phyloP scores from a whole-genome alignment of 306 rosid species.

The Mimosa pudica region DNA sequence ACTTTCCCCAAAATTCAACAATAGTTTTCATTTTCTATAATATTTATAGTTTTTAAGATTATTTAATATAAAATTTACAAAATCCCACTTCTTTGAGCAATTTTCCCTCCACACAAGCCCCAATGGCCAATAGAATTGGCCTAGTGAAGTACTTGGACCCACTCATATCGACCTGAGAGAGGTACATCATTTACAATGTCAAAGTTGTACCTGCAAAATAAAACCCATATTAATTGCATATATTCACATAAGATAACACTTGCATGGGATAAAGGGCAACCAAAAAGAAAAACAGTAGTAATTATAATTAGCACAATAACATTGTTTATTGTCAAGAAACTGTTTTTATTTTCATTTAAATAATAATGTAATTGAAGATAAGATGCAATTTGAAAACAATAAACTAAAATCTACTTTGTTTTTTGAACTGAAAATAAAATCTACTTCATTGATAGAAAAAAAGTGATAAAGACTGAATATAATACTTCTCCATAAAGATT shows the following conservation, averaged over 20 bases:
- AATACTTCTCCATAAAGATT: slow-evolving; percentile 70
- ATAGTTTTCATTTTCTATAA: background rate
- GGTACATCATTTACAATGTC: slow-evolving; percentile 72
- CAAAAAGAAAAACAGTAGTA: background rate
- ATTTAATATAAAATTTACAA: background rate
- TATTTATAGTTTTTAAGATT: background rate
- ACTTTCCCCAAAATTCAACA: background rate
- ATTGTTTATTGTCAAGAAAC: background rate
- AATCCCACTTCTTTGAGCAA: background rate
- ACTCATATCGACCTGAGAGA: slow-evolving; percentile 79
- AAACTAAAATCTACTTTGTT: background rate
- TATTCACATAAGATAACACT: background rate
- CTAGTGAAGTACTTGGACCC: slow-evolving; percentile 74
- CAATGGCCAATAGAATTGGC: slow-evolving; percentile 10
- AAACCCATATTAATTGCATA: slow-evolving; percentile 13
- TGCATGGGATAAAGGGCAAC: background rate
- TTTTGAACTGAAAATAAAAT: no score
- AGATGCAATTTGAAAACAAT: background rate
- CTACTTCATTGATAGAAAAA: background rate
- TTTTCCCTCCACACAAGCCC: slow-evolving; percentile 13
- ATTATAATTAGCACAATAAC: background rate
- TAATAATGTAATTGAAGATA: background rate
- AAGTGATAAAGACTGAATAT: slow-evolving; percentile 37
- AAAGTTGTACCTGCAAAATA: slow-evolving; percentile 80
- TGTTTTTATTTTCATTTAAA: background rate